Conservation (phyloP, 2,329 filamentous ascomycete genomes). For the Rosellinia necatrix region DNA sequence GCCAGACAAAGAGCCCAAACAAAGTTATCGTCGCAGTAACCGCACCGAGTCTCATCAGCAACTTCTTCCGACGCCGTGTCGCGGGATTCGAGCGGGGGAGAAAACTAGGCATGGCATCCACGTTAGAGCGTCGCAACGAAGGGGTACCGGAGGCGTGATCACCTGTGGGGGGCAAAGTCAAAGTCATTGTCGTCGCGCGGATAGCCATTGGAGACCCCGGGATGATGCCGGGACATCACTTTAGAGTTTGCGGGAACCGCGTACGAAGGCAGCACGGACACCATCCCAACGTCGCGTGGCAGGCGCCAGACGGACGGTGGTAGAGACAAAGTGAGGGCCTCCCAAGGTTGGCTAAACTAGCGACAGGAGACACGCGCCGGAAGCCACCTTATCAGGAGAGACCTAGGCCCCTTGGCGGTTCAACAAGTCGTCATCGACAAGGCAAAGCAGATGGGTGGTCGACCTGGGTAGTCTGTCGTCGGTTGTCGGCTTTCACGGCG, state of each 20-base stretch:
- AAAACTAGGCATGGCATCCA: constrained; percentile 63
- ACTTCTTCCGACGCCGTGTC: constrained; percentile 72
- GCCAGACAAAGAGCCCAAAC: constrained; percentile 77
- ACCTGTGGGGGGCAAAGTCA: constrained; percentile 89
- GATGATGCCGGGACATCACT: constrained; percentile 86
- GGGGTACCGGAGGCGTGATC: constrained; percentile 48
- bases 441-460: constrained; percentile 1
- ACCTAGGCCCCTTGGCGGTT: constrained; percentile 27
- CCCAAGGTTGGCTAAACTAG: constrained; percentile 14
- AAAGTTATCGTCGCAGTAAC: constrained; percentile 63
- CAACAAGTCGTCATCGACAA: constrained; percentile 28
- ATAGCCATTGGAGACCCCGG: constrained; percentile 83
- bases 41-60: constrained; percentile 70
- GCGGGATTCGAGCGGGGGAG: constrained; percentile 78
- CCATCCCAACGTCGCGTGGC: constrained; percentile 52
- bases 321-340: constrained; percentile 6
- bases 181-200: constrained; percentile 72
- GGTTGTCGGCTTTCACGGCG: not conserved
- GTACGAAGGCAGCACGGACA: constrained; percentile 69
- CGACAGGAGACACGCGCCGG: constrained; percentile 20
- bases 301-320: constrained; percentile 4
- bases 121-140: constrained; percentile 15
- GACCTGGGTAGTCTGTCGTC: not conserved
- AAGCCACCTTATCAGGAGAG: constrained; percentile 28
- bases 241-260: constrained; percentile 56